phyloP scores from a whole-genome alignment of 1,139 yeast genomes.

The Geotrichum carabidarum region DNA sequence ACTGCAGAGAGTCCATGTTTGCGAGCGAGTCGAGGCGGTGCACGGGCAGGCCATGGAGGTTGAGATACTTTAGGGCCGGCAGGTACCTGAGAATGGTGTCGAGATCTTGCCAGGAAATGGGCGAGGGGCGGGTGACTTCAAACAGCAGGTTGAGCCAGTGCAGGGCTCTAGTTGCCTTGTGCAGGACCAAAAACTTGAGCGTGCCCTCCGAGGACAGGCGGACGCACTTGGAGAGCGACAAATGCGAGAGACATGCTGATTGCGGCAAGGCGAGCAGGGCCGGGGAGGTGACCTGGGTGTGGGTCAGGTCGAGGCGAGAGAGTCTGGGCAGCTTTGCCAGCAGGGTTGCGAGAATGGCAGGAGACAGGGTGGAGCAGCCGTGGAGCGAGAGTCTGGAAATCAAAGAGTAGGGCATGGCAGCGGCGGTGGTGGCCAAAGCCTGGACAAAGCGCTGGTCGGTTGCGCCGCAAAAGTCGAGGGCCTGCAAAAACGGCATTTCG shows the following conservation, averaged over 20 bases:
- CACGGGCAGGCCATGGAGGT: constrained; percentile 74
- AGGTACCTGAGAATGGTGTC: constrained; percentile 44
- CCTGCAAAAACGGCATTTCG: constrained; percentile 51
- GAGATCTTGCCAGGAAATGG: constrained; percentile 43
- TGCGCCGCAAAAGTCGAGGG: constrained; percentile 86
- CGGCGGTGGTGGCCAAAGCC: constrained; percentile 35
- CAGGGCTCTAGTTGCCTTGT: constrained; percentile 58
- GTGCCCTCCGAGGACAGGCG: constrained; percentile 70
- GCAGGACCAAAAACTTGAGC: constrained; percentile 63
- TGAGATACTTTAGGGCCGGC: constrained; percentile 49
- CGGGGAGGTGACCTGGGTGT: constrained; percentile 65
- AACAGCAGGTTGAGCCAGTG: constrained; percentile 75
- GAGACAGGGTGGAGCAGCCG: constrained; percentile 76
- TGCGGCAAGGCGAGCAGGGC: constrained; percentile 49
- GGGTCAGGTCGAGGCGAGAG: constrained; percentile 71
- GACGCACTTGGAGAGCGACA: constrained; percentile 75
- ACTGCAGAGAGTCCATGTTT: constrained; percentile 45
- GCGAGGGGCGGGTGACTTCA: constrained; percentile 63
- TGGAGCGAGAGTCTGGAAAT: constrained; percentile 67
- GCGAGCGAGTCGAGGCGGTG: constrained; percentile 54
- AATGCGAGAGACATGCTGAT: constrained; percentile 61
- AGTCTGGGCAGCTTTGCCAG: constrained; percentile 56
- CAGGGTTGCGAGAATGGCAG: constrained; percentile 51
- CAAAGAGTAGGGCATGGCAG: constrained; percentile 25
- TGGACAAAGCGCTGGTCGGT: constrained; percentile 56